Conservation (phyloP, 805 yeast genomes). For the Yarrowia alimentaria region DNA sequence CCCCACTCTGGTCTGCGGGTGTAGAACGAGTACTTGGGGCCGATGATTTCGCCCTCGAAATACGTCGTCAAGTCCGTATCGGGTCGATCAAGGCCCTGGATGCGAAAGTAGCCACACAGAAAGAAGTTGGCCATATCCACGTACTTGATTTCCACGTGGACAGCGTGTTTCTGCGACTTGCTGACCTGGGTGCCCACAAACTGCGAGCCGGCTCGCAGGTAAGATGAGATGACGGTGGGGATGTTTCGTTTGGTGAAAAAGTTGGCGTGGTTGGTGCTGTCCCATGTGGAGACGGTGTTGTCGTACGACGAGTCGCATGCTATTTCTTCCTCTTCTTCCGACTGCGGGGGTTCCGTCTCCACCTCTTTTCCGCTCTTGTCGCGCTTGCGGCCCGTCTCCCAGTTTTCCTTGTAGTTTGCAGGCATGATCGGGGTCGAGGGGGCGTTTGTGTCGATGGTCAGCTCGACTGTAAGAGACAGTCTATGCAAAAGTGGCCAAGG, state of each 20-base stretch:
- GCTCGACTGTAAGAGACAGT: no score
- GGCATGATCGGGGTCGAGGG: constrained; percentile 1
- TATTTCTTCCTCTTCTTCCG: background rate
- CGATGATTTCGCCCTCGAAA: constrained; percentile 69
- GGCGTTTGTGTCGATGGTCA: no score
- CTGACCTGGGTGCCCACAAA: constrained; percentile 72
- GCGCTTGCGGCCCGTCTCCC: background rate
- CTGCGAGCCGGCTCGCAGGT: constrained; percentile 58
- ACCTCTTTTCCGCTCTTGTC: background rate
- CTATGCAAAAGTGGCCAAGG: no score
- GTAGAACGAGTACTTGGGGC: constrained; percentile 55
- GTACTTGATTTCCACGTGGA: constrained; percentile 63
- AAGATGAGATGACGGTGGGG: constrained; percentile 39
- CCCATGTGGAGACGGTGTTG: background rate
- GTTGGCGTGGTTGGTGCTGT: constrained; percentile 21
- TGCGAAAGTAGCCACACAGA: constrained; percentile 61
- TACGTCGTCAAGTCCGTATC: constrained; percentile 67
- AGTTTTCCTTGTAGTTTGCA: constrained; percentile 18
- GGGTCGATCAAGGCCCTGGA: constrained; percentile 58
- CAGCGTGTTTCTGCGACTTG: constrained; percentile 62
- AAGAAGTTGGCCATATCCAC: constrained; percentile 59
- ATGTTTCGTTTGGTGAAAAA: constrained; percentile 8
- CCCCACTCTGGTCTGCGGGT: constrained; percentile 64
- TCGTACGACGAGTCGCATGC: background rate
- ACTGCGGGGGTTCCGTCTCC: no score